These are phyloP conservation scores for Meyerozyma carpophila DNA, from an alignment of 1,139 yeast species.

Conservation along the genomic window DNA sequence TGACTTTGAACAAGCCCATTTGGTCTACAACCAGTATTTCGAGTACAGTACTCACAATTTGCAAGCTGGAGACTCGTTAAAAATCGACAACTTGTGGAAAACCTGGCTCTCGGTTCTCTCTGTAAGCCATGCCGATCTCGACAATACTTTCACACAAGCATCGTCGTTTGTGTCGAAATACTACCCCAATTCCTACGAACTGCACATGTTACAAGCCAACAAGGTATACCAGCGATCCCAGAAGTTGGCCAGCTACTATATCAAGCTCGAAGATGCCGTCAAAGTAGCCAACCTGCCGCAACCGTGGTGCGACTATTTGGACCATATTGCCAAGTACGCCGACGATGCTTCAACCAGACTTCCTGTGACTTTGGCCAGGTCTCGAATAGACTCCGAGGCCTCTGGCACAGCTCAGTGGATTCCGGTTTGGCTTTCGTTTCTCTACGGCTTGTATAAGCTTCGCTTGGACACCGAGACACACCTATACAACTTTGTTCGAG, in stretches of 20 bases:
- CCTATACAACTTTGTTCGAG: conserved; percentile 16
- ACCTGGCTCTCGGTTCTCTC: conserved; percentile 4
- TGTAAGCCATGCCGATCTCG: conserved; percentile 16
- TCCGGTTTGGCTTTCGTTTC: conserved; percentile 26
- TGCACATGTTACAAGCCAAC: conserved; percentile 34
- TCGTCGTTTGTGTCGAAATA: conserved; percentile 39
- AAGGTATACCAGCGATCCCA: conserved; percentile 26
- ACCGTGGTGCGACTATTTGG: conserved; percentile 30
- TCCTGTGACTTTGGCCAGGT: background rate
- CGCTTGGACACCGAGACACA: conserved; percentile 8
- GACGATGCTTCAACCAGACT: background rate
- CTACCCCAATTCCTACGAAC: conserved; percentile 28
- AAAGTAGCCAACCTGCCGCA: conserved; percentile 2
- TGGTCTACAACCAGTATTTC: conserved; percentile 21
- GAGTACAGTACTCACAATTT: conserved; percentile 17
- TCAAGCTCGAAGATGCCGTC: conserved; percentile 15
- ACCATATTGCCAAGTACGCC: conserved; percentile 18
- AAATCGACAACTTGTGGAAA: conserved; percentile 13
- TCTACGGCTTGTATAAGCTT: conserved; percentile 18
- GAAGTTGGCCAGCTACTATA: conserved; percentile 21
- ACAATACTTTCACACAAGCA: conserved; percentile 35
- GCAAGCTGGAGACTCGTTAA: conserved; percentile 5
- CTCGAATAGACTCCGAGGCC: background rate
- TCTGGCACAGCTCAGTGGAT: conserved; percentile 11
- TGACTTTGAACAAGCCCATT: conserved; percentile 30